A percentile compares a stretch with the other conserved stretches of the same genome.
phyloP scores from a whole-genome alignment of 805 yeast genomes.

The Metschnikowia peoriensis region DNA sequence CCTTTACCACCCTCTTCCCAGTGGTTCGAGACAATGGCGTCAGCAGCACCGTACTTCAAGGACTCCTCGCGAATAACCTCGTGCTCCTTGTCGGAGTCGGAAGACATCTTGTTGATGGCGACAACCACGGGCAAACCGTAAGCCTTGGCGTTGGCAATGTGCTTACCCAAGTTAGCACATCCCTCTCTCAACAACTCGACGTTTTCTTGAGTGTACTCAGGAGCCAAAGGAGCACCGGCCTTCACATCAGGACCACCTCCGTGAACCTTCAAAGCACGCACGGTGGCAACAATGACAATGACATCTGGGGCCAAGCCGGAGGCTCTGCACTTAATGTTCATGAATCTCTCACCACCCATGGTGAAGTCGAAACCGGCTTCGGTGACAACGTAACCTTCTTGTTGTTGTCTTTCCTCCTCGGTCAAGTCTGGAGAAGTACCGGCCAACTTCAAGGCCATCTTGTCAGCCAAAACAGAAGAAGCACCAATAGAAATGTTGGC shows the following conservation, averaged over 20 bases:
- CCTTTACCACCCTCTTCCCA: conserved; percentile 88
- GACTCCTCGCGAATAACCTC: conserved; percentile 66
- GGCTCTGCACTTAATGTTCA: conserved; percentile 78
- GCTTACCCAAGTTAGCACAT: conserved; percentile 73
- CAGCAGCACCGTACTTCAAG: conserved; percentile 72
- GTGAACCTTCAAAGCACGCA: conserved; percentile 79
- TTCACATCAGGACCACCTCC: conserved; percentile 90
- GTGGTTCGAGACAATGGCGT: conserved; percentile 78
- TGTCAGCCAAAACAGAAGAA: conserved; percentile 78
- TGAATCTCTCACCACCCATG: conserved; percentile 88
- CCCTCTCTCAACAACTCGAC: conserved; percentile 67
- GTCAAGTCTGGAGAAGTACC: conserved; percentile 55
- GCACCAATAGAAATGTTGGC: conserved; percentile 89
- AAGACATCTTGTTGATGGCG: conserved; percentile 76
- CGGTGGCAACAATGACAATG: conserved; percentile 79
- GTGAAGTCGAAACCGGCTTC: conserved; percentile 91
- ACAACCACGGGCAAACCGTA: conserved; percentile 80
- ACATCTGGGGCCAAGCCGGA: conserved; percentile 78
- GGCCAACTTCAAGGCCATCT: conserved; percentile 74
- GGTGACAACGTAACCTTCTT: conserved; percentile 75
- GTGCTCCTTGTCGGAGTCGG: conserved; percentile 69
- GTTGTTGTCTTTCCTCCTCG: conserved; percentile 43
- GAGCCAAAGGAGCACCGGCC: conserved; percentile 78
- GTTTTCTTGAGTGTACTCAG: conserved; percentile 70
- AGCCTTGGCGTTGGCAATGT: conserved; percentile 65